Evolutionary conservation across 495 filamentous ascomycete species (phyloP).

Genomic region (Penicillium turbatum): DNA sequence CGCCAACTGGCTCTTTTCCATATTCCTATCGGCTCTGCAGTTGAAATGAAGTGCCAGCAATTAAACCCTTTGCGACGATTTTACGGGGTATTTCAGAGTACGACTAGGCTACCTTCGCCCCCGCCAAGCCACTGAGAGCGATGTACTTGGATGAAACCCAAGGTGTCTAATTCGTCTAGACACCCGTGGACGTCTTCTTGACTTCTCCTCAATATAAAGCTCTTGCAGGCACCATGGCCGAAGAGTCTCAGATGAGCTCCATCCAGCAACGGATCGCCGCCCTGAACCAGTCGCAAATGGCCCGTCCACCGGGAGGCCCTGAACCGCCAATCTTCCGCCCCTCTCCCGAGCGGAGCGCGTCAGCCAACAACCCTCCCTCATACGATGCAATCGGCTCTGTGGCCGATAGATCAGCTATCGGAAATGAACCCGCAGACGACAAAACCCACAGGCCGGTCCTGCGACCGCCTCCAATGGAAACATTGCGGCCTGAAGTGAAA

Average conservation of each 20-base stretch:
- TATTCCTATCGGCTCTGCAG: neutral
- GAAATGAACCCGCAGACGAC: conserved; percentile 41
- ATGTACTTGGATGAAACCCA: conserved; percentile 4
- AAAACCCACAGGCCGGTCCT: conserved; percentile 19
- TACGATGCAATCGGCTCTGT: conserved; percentile 33
- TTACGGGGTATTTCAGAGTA: neutral
- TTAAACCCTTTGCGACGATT: neutral
- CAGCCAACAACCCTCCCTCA: conserved; percentile 45
- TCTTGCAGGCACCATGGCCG: conserved; percentile 20
- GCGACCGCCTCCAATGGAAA: conserved; percentile 20
- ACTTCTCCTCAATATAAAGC: neutral
- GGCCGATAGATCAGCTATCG: conserved; percentile 28
- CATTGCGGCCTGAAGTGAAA: conserved; percentile 30
- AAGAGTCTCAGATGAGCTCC: conserved; percentile 44
- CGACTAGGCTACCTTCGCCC: conserved; percentile 12
- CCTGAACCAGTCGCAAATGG: conserved; percentile 54
- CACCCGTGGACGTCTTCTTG: neutral
- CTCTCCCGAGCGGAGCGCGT: conserved; percentile 38
- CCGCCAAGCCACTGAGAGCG: conserved; percentile 15
- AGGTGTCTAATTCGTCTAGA: neutral
- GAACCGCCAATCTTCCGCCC: conserved; percentile 29
- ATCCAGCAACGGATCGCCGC: conserved; percentile 58
- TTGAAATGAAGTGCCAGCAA: neutral
- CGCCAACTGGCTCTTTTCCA: neutral
- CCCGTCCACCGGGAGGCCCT: conserved; percentile 26